Conservation (phyloP, 1,284 basidiomycete genomes). For the Jaminaea rosea region DNA sequence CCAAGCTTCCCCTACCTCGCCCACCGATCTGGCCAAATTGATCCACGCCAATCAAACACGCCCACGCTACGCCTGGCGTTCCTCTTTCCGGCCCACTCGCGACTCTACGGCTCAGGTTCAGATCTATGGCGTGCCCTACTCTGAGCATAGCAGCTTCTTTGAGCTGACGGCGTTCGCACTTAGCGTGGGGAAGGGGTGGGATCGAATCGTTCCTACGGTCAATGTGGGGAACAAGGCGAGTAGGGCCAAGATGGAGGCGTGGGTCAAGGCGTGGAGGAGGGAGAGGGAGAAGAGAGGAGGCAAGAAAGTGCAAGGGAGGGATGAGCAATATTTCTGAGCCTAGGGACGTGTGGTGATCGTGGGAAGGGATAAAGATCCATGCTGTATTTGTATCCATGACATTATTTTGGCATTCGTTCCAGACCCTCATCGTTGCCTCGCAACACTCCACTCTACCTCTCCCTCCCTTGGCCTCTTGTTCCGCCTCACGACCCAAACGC, state of each 20-base stretch:
- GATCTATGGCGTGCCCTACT: conserved; percentile 79
- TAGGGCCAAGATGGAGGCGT: conserved; percentile 36
- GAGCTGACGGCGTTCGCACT: conserved; percentile 74
- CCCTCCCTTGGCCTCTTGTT: too few species aligned
- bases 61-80: conserved; percentile 54
- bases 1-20: conserved; percentile 13
- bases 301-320: neutral
- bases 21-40: conserved; percentile 19
- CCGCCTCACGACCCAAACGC: conserved; percentile 1
- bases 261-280: conserved; percentile 36
- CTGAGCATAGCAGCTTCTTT: conserved; percentile 66
- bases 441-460: conserved; percentile 1
- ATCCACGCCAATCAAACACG: conserved; percentile 61
- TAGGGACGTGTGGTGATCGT: too few species aligned
- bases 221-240: conserved; percentile 73
- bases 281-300: conserved; percentile 16
- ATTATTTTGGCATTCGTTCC: too few species aligned
- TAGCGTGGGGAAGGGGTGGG: conserved; percentile 60
- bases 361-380: too few species aligned
- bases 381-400: too few species aligned
- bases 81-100: conserved; percentile 58
- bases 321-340: conserved; percentile 1
- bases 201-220: conserved; percentile 84
- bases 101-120: conserved; percentile 59
- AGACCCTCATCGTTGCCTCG: neutral